A percentile compares a stretch with the other conserved stretches of the same genome.
Evolutionary conservation across 805 yeast species (phyloP).

Genomic region (Yarrowia yakushimensis): DNA sequence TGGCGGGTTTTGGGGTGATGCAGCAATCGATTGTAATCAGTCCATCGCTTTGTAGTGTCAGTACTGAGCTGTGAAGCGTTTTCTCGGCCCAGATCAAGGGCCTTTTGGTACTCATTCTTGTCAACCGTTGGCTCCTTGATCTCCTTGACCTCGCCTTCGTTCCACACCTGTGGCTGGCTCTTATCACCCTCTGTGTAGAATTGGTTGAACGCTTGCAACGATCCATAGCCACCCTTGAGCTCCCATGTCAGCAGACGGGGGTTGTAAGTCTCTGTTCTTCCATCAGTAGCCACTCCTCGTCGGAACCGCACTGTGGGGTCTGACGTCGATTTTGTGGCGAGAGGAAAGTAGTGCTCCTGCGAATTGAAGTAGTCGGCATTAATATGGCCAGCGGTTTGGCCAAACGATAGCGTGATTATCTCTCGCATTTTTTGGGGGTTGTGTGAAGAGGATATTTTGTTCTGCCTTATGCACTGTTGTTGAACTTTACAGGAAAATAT

Average conservation of each 20-base stretch:
- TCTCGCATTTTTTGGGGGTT: slow-evolving; percentile 55
- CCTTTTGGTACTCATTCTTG: slow-evolving; percentile 60
- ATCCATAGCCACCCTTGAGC: slow-evolving; percentile 69
- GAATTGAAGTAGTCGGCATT: slow-evolving; percentile 75
- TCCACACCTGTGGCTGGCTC: slow-evolving; percentile 29
- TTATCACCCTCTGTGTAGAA: slow-evolving; percentile 28
- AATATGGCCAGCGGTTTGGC: slow-evolving; percentile 73
- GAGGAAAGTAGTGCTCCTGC: slow-evolving; percentile 67
- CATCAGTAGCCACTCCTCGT: slow-evolving; percentile 40
- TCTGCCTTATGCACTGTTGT: neutral
- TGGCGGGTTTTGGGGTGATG: slow-evolving; percentile 59
- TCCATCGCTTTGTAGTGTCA: slow-evolving; percentile 62
- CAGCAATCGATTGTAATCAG: slow-evolving; percentile 69
- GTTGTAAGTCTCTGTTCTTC: slow-evolving; percentile 56
- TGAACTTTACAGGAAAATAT: neutral
- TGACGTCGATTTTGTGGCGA: slow-evolving; percentile 38
- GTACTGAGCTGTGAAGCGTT: slow-evolving; percentile 36
- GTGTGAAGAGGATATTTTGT: neutral
- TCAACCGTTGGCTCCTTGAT: slow-evolving; percentile 41
- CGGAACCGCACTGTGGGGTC: slow-evolving; percentile 50
- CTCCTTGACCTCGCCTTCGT: neutral
- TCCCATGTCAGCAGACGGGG: slow-evolving; percentile 88
- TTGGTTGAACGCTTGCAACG: slow-evolving; percentile 40
- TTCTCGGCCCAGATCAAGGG: slow-evolving; percentile 50
- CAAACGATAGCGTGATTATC: slow-evolving; percentile 64